Evolutionary conservation across 2,329 filamentous ascomycete species (phyloP), one percentile per base, ranked within the genome.

Genomic region (Pseudogymnoascus sp.): DNA sequence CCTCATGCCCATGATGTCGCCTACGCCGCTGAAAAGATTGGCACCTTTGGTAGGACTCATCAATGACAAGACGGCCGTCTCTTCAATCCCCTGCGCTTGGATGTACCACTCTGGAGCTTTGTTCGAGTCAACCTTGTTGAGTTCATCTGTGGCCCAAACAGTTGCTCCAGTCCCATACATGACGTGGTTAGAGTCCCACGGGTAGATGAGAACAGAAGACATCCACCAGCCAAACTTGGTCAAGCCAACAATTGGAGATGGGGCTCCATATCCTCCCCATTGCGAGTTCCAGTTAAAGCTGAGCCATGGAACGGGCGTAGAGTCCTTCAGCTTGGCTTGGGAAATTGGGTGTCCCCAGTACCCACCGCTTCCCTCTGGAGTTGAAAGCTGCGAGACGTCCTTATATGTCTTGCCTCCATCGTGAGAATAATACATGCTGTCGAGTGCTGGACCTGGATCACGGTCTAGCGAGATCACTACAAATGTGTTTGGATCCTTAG

Each of bases 11-110:
- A 67, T 66, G 59, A 68, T 67, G 61, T 71, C 70, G 8, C 66
- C 66, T n/a, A 72, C 69, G 1, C 66, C 70, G 1, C 64, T 65
- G 11, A 72, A 57, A 9, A 72, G 64, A 11, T 65, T 63, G 6
- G 65, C 62, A 4, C 67, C 68, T 7, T 63, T 61, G 7, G 70
- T 69, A 17, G 62, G 62, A 2, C 64, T 62, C n/a, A 69, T 61
- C 1, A 72, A 64, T 33, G 64, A 50, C 13, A 65, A 59, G 10
- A 69, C 67, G 11, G 69, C 62, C 35, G 63, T 68, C 60, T 72
- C 70, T 61, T 72, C 70, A 7, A 71, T 67, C 1, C 70, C 70
- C 31, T 66, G 65, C 13, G 70, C 70, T 10, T 70, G 61, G 21
- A 67, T 63, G 17, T 66, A 66, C 65, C 65, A 66, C 8, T 59